These are phyloP conservation scores for Xylaria sp. DNA, from an alignment of 2,329 filamentous ascomycete genomes.

Conservation along the genomic window DNA sequence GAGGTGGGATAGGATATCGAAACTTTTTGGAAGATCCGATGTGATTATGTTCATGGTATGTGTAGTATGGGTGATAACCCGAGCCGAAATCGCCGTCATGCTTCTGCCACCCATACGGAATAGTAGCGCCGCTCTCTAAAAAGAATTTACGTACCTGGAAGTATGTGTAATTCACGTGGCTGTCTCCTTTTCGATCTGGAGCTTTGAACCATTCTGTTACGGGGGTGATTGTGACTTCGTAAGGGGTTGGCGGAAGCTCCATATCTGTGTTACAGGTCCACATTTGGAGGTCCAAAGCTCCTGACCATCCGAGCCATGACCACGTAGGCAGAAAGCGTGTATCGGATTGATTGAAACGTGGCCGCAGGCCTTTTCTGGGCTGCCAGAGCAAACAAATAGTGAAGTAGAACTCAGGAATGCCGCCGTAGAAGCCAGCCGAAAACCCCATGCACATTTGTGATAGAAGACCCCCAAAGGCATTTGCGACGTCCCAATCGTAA, in stretches of 20 bases:
- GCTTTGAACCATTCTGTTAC: conserved; percentile 23
- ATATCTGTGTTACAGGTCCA: conserved; percentile 24
- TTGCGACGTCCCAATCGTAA: conserved; percentile 18
- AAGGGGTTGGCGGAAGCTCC: conserved; percentile 9
- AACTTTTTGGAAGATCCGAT: conserved; percentile 17
- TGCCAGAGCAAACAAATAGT: conserved; percentile 31
- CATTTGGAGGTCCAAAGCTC: conserved; percentile 22
- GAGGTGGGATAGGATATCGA: conserved; percentile 24
- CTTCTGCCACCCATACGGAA: conserved; percentile 15
- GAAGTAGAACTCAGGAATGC: conserved; percentile 27
- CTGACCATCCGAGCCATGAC: conserved; percentile 30
- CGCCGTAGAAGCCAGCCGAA: conserved; percentile 22
- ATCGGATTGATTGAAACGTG: conserved; percentile 7
- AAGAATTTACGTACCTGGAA: conserved; percentile 18
- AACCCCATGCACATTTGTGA: conserved; percentile 28
- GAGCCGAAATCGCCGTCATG: conserved; percentile 11
- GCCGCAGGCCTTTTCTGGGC: conserved; percentile 9
- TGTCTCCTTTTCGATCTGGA: background rate
- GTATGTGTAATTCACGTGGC: conserved; percentile 16
- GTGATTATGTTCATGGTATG: conserved; percentile 16
- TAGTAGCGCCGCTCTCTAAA: background rate
- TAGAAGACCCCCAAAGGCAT: conserved; percentile 20
- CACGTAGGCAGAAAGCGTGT: conserved; percentile 19
- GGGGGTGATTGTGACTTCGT: conserved; percentile 19
- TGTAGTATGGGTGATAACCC: conserved; percentile 17